Evolutionary conservation across 192 early-diverging fungal genomes (phyloP), one percentile per base, ranked within the genome.

Genomic region (Coemansia pectinata): DNA sequence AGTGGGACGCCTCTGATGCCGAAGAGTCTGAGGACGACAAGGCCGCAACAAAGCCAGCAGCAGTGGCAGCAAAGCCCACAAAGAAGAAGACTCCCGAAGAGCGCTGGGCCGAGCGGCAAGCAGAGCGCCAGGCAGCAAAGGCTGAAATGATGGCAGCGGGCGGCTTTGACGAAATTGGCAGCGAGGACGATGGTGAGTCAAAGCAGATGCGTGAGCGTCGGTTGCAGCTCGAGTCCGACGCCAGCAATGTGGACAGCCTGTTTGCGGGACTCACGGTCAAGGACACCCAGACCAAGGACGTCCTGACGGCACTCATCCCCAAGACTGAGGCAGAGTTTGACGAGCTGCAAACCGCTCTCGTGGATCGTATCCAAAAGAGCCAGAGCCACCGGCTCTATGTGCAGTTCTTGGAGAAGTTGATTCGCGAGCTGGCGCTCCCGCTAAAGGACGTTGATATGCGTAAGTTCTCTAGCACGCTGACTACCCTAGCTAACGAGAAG

Each of bases 401-500:
- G 1, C 70, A 65, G 14, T 93, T 93, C 65, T 50, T 93, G 65
- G 87, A 91, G 36, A 83, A 78, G 63, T 81, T 93, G 29, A 63
- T 90, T 48, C 90, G 90, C 63, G 89, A 91, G 61, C 74, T 91
- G 53, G 78, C 85, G 48, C 48, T 72, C 25, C 84, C 88, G 9
- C 74, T 89, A 33, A 87, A 83, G 74, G 91, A 92, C 60, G 69
- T 80, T 5, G 90, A 92, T 40, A 86, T 90, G 11, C 81, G 87
- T 63, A 91, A 90, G 68, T 65, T 85, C 31, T 61, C 90, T 17
- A 84, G 84, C 71, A 80, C 88, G 8, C 67, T 93, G 73, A 87
- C 86, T 3, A 81, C 85, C 2, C 71, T 93, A 62, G 91, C 90
- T 55, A 91, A 91, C 66, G 91, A 93, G 82, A 91, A 93, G 82